Conservation (phyloP, 2,329 filamentous ascomycete genomes). For the Pseudogymnoascus sp. region DNA sequence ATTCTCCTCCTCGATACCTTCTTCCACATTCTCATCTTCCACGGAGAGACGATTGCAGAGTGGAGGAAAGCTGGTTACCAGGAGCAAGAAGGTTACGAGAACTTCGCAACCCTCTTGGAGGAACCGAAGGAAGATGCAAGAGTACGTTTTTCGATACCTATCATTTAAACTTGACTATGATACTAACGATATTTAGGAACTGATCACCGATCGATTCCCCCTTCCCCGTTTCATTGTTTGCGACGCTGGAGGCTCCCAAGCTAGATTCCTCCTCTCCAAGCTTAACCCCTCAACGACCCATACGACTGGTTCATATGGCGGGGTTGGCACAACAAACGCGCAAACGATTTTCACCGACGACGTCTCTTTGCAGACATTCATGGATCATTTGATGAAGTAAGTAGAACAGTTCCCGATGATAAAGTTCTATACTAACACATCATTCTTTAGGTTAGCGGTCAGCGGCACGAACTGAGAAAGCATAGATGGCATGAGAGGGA, state of each 20-base stretch:
- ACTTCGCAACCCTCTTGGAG: slow-evolving; percentile 80
- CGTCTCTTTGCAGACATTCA: slow-evolving; percentile 95
- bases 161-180: slow-evolving; percentile 7
- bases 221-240: slow-evolving; percentile 97
- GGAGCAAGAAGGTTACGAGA: slow-evolving; percentile 96
- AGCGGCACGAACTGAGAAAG: slow-evolving; percentile 39
- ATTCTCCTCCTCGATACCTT: slow-evolving; percentile 94
- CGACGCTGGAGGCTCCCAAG: slow-evolving; percentile 95
- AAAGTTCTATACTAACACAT: not conserved
- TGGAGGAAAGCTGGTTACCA: slow-evolving; percentile 98
- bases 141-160: slow-evolving; percentile 44
- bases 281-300: slow-evolving; percentile 97
- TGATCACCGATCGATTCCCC: slow-evolving; percentile 97
- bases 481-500: not conserved
- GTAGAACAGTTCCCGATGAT: slow-evolving; percentile 30
- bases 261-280: slow-evolving; percentile 93
- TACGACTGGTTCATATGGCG: slow-evolving; percentile 85
- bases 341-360: slow-evolving; percentile 99
- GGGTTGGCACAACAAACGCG: slow-evolving; percentile 73
- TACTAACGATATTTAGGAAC: slow-evolving; percentile 53
- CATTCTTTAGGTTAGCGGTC: slow-evolving; percentile 37
- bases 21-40: slow-evolving; percentile 99
- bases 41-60: slow-evolving; percentile 94
- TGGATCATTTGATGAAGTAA: slow-evolving; percentile 99
- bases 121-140: slow-evolving; percentile 94